Evolutionary conservation across 2,329 filamentous ascomycete genomes (phyloP).

Genomic region (Aspergillus clavatus): DNA sequence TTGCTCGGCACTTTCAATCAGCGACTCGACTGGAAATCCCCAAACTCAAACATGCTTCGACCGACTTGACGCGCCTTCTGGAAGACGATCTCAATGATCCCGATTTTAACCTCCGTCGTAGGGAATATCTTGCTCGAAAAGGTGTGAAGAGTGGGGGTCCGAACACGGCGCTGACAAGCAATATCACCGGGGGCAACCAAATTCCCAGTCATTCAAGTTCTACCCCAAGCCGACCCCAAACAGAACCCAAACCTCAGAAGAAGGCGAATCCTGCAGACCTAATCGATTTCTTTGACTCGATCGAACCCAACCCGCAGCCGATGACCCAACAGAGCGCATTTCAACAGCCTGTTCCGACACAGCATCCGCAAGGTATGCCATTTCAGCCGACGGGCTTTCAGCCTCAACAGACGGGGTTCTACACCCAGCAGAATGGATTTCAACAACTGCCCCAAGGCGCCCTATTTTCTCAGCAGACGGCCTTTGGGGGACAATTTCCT

Average conservation of each 20-base stretch:
- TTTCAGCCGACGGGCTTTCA: slow-evolving; percentile 33
- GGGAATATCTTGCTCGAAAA: slow-evolving; percentile 86
- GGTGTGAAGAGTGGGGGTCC: slow-evolving; percentile 60
- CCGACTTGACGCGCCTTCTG: slow-evolving; percentile 79
- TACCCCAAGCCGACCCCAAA: slow-evolving; percentile 22
- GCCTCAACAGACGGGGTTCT: slow-evolving; percentile 28
- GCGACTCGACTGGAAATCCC: slow-evolving; percentile 91
- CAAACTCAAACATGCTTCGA: slow-evolving; percentile 94
- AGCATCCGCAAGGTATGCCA: slow-evolving; percentile 4
- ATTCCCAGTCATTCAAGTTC: slow-evolving; percentile 27
- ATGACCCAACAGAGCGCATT: slow-evolving; percentile 47
- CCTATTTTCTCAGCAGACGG: slow-evolving; percentile 11
- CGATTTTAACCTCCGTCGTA: slow-evolving; percentile 88
- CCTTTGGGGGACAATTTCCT: slow-evolving; percentile 22
- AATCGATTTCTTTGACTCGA: slow-evolving; percentile 93
- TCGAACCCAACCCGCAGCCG: slow-evolving; percentile 79
- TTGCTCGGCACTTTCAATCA: slow-evolving; percentile 85
- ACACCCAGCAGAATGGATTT: slow-evolving; percentile 37
- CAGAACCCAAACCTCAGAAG: slow-evolving; percentile 25
- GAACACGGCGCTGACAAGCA: slow-evolving; percentile 32
- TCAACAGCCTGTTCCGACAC: slow-evolving; percentile 33
- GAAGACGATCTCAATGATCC: slow-evolving; percentile 93
- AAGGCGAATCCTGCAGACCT: slow-evolving; percentile 58
- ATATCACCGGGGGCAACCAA: slow-evolving; percentile 8
- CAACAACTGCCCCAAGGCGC: slow-evolving; percentile 29